Evolutionary conservation across 164 flowering plant genomes (phyloP), one percentile per base, ranked within the genome.

Genomic region (Tinospora cordifolia): DNA sequence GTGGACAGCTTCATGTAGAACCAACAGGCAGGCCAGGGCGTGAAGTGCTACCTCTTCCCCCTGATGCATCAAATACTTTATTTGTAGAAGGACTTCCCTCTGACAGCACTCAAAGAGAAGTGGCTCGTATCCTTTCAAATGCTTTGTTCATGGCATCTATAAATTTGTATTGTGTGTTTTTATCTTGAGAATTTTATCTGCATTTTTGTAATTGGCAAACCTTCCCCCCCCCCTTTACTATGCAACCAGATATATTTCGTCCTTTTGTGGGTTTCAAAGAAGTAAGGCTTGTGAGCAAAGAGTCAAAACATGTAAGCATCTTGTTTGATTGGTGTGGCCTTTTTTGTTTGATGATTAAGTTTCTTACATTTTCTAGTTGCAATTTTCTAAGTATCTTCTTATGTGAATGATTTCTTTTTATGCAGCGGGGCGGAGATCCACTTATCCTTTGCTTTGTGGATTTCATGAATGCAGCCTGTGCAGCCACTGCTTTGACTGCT

Each of bases 261-360:
- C 94, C 91, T 22, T 89, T 89, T 77, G 81, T 89, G 65, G 94
- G 94, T 26, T 89, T 80, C 66, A 86, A 79, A 77, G 89, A 89
- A 84, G 87, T 89, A n/a, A 80, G 91, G 62, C 83, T 89, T 40
- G 91, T 89, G 75, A 83, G 40, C 71, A 89, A 89, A 81, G 90
- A 85, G 11, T 72, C 94, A 22, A 86, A 79, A 71, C 88, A 82
- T 72, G 91, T 87, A 78, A 81, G 88, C 79, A 46, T 40, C 49
- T 19, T 13, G n/a, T 36, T 58, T 15, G 25, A 8, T 22, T 22
- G 25, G 2, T 19, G 12, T 60, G 63, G 63, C 30, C 1, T 36
- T 4, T 62, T 27, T 25, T 17, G 15, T 34, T 30, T 6, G 8
- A 19, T 2, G 36, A 38, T 65, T 41, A 6, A n/a, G 19, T 39